Evolutionary conservation across 176 grass and related monocot genomes (phyloP).

Genomic region (Musa itinerans): DNA sequence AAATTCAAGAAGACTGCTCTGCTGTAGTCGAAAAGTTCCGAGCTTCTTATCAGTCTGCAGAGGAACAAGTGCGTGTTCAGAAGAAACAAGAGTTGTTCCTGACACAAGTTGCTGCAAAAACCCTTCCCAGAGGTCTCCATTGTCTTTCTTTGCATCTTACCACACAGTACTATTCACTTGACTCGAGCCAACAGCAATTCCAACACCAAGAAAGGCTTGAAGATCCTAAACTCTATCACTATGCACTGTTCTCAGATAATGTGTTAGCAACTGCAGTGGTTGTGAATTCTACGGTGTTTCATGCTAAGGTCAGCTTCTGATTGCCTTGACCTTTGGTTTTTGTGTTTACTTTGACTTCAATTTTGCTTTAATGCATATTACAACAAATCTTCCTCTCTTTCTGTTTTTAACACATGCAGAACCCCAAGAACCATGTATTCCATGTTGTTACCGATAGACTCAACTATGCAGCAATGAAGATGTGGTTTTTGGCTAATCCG

Average conservation of each 20-base stretch:
- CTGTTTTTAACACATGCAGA: constrained; percentile 28
- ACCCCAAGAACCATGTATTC: constrained; percentile 72
- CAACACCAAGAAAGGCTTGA: constrained; percentile 55
- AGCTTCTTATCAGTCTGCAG: constrained; percentile 50
- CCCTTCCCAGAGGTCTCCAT: constrained; percentile 73
- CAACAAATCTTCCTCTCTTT: not conserved
- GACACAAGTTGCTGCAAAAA: constrained; percentile 73
- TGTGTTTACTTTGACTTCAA: not conserved
- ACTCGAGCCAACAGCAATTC: constrained; percentile 39
- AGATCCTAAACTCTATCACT: constrained; percentile 78
- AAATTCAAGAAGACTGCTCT: constrained; percentile 62
- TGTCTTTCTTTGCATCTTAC: constrained; percentile 77
- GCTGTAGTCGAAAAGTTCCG: constrained; percentile 44
- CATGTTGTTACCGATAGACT: constrained; percentile 86
- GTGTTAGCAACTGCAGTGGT: constrained; percentile 76
- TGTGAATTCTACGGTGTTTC: constrained; percentile 71
- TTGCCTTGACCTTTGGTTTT: not conserved
- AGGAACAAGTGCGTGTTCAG: constrained; percentile 51
- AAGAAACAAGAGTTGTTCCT: constrained; percentile 63
- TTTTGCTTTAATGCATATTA: not conserved
- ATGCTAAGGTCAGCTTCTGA: constrained; percentile 59
- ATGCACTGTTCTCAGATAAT: constrained; percentile 93
- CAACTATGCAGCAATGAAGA: constrained; percentile 90
- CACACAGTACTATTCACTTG: constrained; percentile 56
- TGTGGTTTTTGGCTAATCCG: constrained; percentile 92